Evolutionary conservation across 2,329 filamentous ascomycete species (phyloP), one percentile per base, ranked within the genome.

Genomic region (Colletotrichum simmondsii): DNA sequence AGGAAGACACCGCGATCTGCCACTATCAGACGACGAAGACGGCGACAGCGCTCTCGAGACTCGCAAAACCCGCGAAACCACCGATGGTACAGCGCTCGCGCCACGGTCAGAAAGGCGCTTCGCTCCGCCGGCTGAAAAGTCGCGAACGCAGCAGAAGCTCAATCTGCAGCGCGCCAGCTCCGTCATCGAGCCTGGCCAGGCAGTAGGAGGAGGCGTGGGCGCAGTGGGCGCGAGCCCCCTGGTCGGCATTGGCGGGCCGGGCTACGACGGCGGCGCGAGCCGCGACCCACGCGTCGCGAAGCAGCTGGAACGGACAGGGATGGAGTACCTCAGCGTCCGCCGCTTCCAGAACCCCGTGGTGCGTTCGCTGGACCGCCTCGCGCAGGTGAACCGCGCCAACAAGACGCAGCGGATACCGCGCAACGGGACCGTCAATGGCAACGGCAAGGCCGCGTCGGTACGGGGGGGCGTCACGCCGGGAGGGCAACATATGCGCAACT

Each of bases 121-220:
- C 75, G 85, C 77, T 22, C 83, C 83, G 1, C 81, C 86, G 1
- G 86, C 87, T 1, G 88, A 90, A 72, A 87, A 89, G 75, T 93
- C 91, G 66, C 88, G 93, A 16, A 94, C 92, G 1, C 92, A 94
- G 81, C 92, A 94, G 80, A 95, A 95, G 77, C 85, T 95, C 16
- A 92, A 94, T 82, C 86, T 95, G 1, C 92, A 94, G 78, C 89
- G 93, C 49, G 92, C 92, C 35, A 93, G 92, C 78, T 94, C 92
- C 4, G 90, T 89, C 75, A 92, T 94, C 60, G 92, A 94, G 76
- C 90, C 91, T 0, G 84, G 88, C 35, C 89, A 91, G 82, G 73
- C 85, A 78, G 63, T 77, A 11, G 78, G 77, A 19, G 83, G 77
- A 14, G 78, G 80, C 1, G 80, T 78, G 26, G 84, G 85, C 5